Percentiles rank a stretch among this genome's conserved stretches.
These are phyloP conservation scores for Hygrophoropsis aurantiaca DNA, from an alignment of 768 basidiomycete species.

Conservation along the genomic window DNA sequence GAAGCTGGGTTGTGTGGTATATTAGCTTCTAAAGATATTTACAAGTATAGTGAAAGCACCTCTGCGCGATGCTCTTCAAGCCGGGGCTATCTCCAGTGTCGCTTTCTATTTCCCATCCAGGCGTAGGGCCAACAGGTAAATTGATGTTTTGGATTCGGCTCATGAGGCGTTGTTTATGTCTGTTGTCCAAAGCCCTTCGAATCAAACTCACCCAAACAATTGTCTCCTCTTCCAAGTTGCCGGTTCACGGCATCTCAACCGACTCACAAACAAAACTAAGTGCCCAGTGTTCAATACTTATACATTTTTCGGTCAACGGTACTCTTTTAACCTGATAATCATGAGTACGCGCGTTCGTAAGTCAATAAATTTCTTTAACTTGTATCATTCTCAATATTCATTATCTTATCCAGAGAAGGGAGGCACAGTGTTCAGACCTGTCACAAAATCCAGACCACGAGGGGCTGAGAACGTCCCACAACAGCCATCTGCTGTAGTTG, in stretches of 20 bases:
- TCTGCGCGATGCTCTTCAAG: conserved; percentile 54
- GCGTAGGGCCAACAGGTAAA: conserved; percentile 56
- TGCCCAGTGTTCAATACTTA: too few species aligned
- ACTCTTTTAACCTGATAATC: background rate
- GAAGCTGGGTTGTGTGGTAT: conserved; percentile 38
- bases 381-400: background rate
- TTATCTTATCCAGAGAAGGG: conserved; percentile 61
- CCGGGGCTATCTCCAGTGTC: conserved; percentile 39
- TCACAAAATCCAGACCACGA: conserved; percentile 55
- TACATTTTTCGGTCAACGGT: too few species aligned
- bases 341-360: conserved; percentile 60
- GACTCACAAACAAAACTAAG: too few species aligned
- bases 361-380: conserved; percentile 34
- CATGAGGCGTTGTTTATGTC: conserved; percentile 20
- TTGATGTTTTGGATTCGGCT: conserved; percentile 26
- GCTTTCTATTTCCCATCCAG: conserved; percentile 59
- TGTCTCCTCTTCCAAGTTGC: conserved; percentile 8
- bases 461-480: conserved; percentile 20
- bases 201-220: conserved; percentile 3
- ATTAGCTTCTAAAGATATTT: background rate
- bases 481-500: conserved; percentile 8
- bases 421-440: conserved; percentile 65
- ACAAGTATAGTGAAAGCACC: conserved; percentile 34
- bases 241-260: too few species aligned
- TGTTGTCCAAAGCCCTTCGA: conserved; percentile 17